Percentiles rank a stretch among this genome's conserved stretches.
phyloP scores from a whole-genome alignment of 2,329 filamentous ascomycete species.

The Aspergillus glaucus region DNA sequence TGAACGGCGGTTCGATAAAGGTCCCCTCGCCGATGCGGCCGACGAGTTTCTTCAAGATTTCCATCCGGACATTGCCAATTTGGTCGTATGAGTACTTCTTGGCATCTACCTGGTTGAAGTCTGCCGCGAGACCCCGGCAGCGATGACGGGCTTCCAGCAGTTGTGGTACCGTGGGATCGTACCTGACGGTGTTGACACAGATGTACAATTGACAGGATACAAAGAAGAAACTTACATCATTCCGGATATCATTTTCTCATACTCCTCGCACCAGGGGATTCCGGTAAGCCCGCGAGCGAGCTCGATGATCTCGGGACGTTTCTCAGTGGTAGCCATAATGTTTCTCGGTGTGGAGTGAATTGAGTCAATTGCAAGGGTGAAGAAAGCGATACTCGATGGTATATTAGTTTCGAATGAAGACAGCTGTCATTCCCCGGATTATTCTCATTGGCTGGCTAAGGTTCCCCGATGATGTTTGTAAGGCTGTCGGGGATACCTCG shows the following conservation, averaged over 20 bases:
- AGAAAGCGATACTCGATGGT: background rate
- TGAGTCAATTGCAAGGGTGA: background rate
- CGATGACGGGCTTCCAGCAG: slow-evolving; percentile 24
- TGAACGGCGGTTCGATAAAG: slow-evolving; percentile 14
- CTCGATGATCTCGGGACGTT: slow-evolving; percentile 25
- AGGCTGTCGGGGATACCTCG: background rate
- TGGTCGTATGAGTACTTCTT: slow-evolving; percentile 21
- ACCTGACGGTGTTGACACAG: slow-evolving; percentile 13
- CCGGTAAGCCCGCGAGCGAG: slow-evolving; percentile 20
- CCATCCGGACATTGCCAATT: slow-evolving; percentile 18
- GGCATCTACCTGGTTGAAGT: slow-evolving; percentile 26
- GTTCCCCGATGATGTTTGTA: background rate
- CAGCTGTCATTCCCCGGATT: background rate
- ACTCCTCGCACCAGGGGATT: slow-evolving; percentile 28
- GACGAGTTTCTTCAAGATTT: slow-evolving; percentile 21
- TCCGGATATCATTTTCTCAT: slow-evolving; percentile 31
- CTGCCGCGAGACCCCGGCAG: slow-evolving; percentile 18
- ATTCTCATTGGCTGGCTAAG: background rate
- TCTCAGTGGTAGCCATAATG: slow-evolving; percentile 18
- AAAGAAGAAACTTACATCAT: slow-evolving; percentile 23
- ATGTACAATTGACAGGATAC: background rate
- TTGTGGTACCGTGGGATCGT: slow-evolving; percentile 21
- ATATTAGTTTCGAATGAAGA: background rate
- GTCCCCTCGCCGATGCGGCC: slow-evolving; percentile 20
- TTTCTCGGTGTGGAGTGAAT: background rate